Evolutionary conservation across 2,329 filamentous ascomycete species (phyloP).

Genomic region (Basipetospora chlamydospora): DNA sequence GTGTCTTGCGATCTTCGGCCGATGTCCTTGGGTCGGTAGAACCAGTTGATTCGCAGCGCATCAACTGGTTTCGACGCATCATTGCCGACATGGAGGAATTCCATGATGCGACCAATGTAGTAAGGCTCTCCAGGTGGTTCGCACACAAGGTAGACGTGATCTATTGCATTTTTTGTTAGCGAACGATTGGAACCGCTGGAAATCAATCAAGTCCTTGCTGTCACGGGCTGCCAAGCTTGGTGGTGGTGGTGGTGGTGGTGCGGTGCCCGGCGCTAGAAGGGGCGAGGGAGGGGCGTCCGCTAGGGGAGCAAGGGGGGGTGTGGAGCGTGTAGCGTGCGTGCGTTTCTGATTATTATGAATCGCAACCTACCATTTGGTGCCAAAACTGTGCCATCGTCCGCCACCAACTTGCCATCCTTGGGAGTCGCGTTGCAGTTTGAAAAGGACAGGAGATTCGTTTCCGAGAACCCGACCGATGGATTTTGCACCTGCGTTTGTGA

Average conservation of each 20-base stretch:
- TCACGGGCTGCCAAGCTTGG: no score
- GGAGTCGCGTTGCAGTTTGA: constrained; percentile 54
- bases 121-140: constrained; percentile 97
- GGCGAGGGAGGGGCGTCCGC: constrained; percentile 6
- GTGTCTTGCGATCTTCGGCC: constrained; percentile 84
- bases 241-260: no score
- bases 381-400: constrained; percentile 80
- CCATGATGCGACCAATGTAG: constrained; percentile 96
- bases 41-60: constrained; percentile 90
- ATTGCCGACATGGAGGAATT: constrained; percentile 77
- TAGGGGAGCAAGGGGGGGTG: constrained; percentile 3
- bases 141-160: constrained; percentile 88
- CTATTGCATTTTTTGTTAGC: constrained; percentile 17
- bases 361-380: constrained; percentile 63
- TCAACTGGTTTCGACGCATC: constrained; percentile 62
- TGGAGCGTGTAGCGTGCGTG: no score
- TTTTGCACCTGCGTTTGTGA: constrained; percentile 2
- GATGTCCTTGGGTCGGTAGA: constrained; percentile 92
- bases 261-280: background rate
- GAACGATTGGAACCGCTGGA: background rate
- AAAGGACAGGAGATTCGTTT: constrained; percentile 84
- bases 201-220: no score
- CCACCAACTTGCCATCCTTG: constrained; percentile 63
- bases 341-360: constrained; percentile 1
- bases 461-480: constrained; percentile 20